Conservation (phyloP, 768 basidiomycete genomes). For the Leucosporidium creatinivorum region DNA sequence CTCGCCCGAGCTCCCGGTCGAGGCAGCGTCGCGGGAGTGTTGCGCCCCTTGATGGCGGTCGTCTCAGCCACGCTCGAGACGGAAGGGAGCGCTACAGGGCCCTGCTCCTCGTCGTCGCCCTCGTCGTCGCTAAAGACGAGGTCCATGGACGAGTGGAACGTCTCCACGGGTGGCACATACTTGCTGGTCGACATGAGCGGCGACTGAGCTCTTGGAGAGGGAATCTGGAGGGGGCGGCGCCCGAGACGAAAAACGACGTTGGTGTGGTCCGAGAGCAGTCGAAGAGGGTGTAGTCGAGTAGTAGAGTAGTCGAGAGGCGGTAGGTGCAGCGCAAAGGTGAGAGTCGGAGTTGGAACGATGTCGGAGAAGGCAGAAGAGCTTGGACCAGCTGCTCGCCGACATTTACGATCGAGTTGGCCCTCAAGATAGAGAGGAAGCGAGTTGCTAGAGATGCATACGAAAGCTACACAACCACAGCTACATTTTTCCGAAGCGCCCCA, state of each 20-base stretch:
- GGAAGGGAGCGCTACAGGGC: not conserved
- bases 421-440: not conserved
- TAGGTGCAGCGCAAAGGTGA: too few species aligned
- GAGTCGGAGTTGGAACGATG: too few species aligned
- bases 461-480: not conserved
- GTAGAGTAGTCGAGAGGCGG: not conserved
- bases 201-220: not conserved
- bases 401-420: not conserved
- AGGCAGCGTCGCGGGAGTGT: not conserved
- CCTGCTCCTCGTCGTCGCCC: not conserved
- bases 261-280: not conserved
- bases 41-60: constrained; percentile 5
- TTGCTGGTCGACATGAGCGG: not conserved
- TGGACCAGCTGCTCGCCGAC: too few species aligned
- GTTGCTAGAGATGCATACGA: not conserved
- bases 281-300: not conserved
- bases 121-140: constrained; percentile 21
- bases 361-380: too few species aligned
- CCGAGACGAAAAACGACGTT: not conserved
- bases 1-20: constrained; percentile 11
- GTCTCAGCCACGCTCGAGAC: not conserved
- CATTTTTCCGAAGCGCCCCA: too few species aligned
- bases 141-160: constrained; percentile 16
- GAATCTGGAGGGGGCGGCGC: not conserved
- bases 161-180: not conserved